A percentile compares a stretch with the other conserved stretches of the same genome.
These are phyloP conservation scores for Penicillium pulvis DNA, from an alignment of 495 filamentous ascomycete species.

Conservation along the genomic window DNA sequence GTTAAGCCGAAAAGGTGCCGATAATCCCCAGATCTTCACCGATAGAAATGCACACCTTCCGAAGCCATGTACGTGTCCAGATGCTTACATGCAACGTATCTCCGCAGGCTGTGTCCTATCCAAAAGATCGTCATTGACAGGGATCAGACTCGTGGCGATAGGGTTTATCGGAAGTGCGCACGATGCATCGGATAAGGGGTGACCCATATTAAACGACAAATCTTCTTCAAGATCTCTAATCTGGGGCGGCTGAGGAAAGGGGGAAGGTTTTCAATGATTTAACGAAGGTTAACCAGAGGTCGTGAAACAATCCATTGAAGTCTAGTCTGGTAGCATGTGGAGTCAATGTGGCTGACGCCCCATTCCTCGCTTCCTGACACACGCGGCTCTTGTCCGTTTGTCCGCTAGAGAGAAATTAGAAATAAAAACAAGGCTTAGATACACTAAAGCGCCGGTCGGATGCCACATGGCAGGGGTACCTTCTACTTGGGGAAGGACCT, in stretches of 20 bases:
- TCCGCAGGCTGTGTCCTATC: too few species aligned
- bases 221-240: not conserved
- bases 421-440: not conserved
- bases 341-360: slow-evolving; percentile 4
- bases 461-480: not conserved
- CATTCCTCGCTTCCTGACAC: not conserved
- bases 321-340: not conserved
- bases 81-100: too few species aligned
- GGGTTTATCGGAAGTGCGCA: slow-evolving; percentile 13
- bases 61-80: not conserved
- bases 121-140: slow-evolving; percentile 6
- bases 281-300: not conserved
- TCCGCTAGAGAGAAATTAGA: not conserved
- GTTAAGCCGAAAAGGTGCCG: not conserved
- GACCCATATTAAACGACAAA: not conserved
- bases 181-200: slow-evolving; percentile 11
- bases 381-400: slow-evolving; percentile 4
- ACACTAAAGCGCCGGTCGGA: not conserved
- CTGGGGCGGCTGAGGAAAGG: not conserved
- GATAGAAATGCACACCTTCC: slow-evolving; percentile 8
- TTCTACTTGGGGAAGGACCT: not conserved
- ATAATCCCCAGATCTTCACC: slow-evolving; percentile 6
- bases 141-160: slow-evolving; percentile 12
- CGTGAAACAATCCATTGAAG: not conserved
- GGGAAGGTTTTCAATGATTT: not conserved